Evolutionary conservation across 495 filamentous ascomycete genomes (phyloP).

Genomic region (Gamarada debralockiae): DNA sequence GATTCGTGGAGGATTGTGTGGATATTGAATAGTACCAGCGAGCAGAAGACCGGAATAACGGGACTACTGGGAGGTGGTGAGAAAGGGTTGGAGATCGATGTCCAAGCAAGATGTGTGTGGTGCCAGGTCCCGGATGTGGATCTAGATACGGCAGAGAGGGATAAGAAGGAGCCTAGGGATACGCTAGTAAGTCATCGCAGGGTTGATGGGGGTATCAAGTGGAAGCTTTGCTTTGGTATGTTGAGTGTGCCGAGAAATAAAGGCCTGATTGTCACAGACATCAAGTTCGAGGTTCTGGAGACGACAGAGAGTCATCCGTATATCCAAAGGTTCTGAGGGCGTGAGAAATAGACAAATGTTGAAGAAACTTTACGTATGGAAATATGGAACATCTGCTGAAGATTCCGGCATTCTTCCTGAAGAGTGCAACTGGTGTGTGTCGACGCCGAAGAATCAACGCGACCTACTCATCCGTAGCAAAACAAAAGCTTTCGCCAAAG

Average conservation of each 20-base stretch:
- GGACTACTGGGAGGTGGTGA: background rate
- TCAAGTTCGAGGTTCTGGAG: slow-evolving; percentile 5
- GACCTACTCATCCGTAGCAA: too few relatives aligned
- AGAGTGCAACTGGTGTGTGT: too few relatives aligned
- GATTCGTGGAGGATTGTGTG: slow-evolving; percentile 1
- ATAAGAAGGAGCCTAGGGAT: slow-evolving; percentile 6
- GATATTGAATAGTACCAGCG: background rate
- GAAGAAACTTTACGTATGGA: too few relatives aligned
- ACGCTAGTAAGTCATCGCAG: background rate
- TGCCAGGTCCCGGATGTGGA: slow-evolving; percentile 7
- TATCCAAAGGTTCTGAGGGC: background rate
- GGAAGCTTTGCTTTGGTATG: slow-evolving; percentile 8
- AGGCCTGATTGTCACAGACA: background rate
- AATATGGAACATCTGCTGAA: too few relatives aligned
- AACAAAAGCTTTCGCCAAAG: too few relatives aligned
- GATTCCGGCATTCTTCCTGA: too few relatives aligned
- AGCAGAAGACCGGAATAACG: background rate
- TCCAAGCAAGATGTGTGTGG: slow-evolving; percentile 1
- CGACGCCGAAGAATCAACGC: too few relatives aligned
- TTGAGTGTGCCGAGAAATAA: background rate
- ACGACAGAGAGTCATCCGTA: background rate
- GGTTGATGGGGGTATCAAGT: slow-evolving; percentile 5
- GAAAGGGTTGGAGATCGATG: background rate
- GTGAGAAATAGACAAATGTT: too few relatives aligned
- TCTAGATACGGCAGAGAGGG: slow-evolving; percentile 3